phyloP scores from a whole-genome alignment of 805 yeast species.

The Cyberlindnera galapagoensis region DNA sequence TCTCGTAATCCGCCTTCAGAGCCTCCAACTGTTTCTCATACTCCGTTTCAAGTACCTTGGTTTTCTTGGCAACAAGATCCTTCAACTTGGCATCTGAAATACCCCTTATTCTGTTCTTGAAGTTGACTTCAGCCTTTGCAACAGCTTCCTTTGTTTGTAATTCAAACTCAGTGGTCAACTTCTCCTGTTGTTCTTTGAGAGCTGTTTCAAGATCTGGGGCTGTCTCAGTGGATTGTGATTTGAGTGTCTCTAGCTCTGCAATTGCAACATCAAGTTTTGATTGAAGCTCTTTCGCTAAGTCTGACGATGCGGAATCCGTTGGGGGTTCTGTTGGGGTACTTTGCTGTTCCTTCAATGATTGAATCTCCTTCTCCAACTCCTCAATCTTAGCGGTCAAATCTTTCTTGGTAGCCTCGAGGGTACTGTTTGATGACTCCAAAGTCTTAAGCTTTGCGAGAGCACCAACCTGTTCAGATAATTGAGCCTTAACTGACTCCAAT shows the following conservation, averaged over 20 bases:
- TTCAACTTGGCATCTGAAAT: conserved; percentile 31
- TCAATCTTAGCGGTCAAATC: conserved; percentile 25
- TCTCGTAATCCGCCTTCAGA: conserved; percentile 24
- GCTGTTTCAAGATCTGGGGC: not conserved
- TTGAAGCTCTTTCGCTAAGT: no score
- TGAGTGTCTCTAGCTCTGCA: conserved; percentile 3
- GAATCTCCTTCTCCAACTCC: conserved; percentile 7
- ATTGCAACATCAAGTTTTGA: conserved; percentile 2
- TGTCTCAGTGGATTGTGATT: not conserved
- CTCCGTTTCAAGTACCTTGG: conserved; percentile 22
- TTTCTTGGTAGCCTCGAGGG: conserved; percentile 27
- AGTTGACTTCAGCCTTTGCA: conserved; percentile 3
- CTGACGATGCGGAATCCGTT: conserved; percentile 9
- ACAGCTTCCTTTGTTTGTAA: conserved; percentile 2
- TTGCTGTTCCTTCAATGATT: conserved; percentile 1
- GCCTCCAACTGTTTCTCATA: conserved; percentile 24
- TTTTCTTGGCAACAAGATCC: conserved; percentile 20
- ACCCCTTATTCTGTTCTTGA: conserved; percentile 30
- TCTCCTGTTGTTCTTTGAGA: conserved; percentile 5
- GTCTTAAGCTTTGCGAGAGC: conserved; percentile 28
- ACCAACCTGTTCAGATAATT: conserved; percentile 19
- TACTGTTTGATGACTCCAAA: conserved; percentile 31
- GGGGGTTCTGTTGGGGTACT: not conserved
- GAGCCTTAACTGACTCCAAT: conserved; percentile 6
- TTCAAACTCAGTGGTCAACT: conserved; percentile 2